phyloP scores from a whole-genome alignment of 768 basidiomycete genomes.

The Amanita brunnescens region DNA sequence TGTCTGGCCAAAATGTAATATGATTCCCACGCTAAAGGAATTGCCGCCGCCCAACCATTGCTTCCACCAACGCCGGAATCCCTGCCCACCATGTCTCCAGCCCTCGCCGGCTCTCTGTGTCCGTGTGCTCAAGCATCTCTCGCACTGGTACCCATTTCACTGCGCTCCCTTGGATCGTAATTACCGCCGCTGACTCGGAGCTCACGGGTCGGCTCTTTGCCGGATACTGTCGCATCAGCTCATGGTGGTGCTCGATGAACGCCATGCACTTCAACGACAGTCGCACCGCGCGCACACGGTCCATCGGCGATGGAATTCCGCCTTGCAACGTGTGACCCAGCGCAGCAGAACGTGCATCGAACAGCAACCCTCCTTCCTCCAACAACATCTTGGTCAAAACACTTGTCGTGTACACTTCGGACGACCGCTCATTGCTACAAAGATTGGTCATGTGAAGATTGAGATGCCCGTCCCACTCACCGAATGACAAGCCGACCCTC shows the following conservation, averaged over 20 bases:
- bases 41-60: slow-evolving; percentile 57
- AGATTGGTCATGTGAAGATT: slow-evolving; percentile 2
- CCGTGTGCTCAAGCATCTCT: slow-evolving; percentile 80
- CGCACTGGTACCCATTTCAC: slow-evolving; percentile 78
- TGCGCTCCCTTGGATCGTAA: slow-evolving; percentile 79
- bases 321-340: slow-evolving; percentile 97
- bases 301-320: slow-evolving; percentile 89
- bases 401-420: slow-evolving; percentile 83
- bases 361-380: slow-evolving; percentile 87
- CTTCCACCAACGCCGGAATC: slow-evolving; percentile 63
- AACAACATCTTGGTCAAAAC: slow-evolving; percentile 90
- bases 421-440: slow-evolving; percentile 75
- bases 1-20: too few relatives aligned
- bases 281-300: slow-evolving; percentile 85
- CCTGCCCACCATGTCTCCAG: slow-evolving; percentile 72
- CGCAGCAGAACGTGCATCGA: slow-evolving; percentile 92
- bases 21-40: slow-evolving; percentile 36
- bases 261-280: slow-evolving; percentile 89
- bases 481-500: slow-evolving; percentile 92
- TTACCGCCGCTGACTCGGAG: slow-evolving; percentile 72
- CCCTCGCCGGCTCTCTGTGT: slow-evolving; percentile 85
- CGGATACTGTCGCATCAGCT: slow-evolving; percentile 39
- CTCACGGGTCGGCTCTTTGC: slow-evolving; percentile 46
- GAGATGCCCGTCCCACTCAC: slow-evolving; percentile 34
- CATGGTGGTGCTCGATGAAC: slow-evolving; percentile 83